Evolutionary conservation across 371 early-diverging fungal genomes (phyloP).

Genomic region (Nematocida sp.): DNA sequence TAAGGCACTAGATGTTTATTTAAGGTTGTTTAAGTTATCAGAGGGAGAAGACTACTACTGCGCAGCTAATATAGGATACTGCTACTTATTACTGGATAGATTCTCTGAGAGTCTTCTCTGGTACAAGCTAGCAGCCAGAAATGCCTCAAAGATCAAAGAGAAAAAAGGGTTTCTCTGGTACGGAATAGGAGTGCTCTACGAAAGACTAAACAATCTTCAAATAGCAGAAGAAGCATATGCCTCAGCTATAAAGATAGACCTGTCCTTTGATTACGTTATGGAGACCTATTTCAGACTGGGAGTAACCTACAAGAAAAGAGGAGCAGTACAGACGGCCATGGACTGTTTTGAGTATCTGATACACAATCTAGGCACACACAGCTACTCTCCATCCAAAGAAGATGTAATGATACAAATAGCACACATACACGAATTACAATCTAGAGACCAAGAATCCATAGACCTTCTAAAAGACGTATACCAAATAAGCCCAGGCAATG

Average conservation of each 20-base stretch:
- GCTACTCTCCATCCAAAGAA: slow-evolving; percentile 12
- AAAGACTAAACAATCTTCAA: slow-evolving; percentile 30
- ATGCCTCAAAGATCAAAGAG: slow-evolving; percentile 23
- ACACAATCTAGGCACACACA: slow-evolving; percentile 7
- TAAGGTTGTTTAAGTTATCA: slow-evolving; percentile 10
- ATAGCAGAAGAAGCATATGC: slow-evolving; percentile 41
- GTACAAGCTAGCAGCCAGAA: slow-evolving; percentile 14
- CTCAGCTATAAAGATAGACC: slow-evolving; percentile 30
- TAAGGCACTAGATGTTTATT: slow-evolving; percentile 31
- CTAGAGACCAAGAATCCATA: background rate
- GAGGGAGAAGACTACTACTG: slow-evolving; percentile 4
- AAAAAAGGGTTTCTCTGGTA: slow-evolving; percentile 34
- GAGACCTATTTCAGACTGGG: slow-evolving; percentile 31
- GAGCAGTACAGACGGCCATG: slow-evolving; percentile 26
- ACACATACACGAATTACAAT: slow-evolving; percentile 25
- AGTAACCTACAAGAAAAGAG: slow-evolving; percentile 39
- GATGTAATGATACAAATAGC: slow-evolving; percentile 34
- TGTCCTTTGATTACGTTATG: slow-evolving; percentile 8
- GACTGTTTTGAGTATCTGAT: slow-evolving; percentile 37
- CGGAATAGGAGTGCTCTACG: slow-evolving; percentile 30
- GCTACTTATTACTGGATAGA: slow-evolving; percentile 26
- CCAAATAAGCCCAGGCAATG: slow-evolving; percentile 1
- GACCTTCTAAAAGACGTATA: slow-evolving; percentile 14
- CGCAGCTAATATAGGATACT: slow-evolving; percentile 24
- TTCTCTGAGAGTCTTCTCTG: slow-evolving; percentile 26